These are phyloP conservation scores for Beauveria bassiana DNA, from an alignment of 2,329 filamentous ascomycete species.

Conservation along the genomic window DNA sequence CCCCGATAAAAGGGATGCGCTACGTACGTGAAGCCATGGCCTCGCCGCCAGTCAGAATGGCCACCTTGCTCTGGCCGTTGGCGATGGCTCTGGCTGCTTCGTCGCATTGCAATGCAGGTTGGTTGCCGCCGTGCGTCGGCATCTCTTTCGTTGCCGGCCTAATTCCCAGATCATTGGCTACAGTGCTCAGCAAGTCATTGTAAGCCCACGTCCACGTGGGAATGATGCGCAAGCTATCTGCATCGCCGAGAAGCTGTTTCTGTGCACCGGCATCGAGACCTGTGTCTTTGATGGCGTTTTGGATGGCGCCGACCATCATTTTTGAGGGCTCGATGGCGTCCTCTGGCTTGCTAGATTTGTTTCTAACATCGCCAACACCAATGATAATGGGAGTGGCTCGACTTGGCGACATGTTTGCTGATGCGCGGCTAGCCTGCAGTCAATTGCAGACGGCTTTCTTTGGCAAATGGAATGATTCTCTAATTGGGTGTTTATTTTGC, in stretches of 20 bases:
- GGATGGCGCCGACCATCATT: conserved; percentile 50
- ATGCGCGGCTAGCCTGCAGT: background rate
- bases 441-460: background rate
- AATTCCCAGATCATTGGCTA: conserved; percentile 42
- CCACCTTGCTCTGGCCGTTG: conserved; percentile 44
- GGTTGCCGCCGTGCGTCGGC: conserved; percentile 55
- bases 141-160: conserved; percentile 39
- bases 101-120: conserved; percentile 55
- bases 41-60: conserved; percentile 56
- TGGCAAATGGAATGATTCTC: background rate
- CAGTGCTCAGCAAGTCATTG: conserved; percentile 45
- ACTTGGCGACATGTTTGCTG: background rate
- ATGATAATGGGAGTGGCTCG: conserved; percentile 44
- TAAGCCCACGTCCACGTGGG: conserved; percentile 62
- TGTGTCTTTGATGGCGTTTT: conserved; percentile 43
- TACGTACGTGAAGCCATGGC: conserved; percentile 48
- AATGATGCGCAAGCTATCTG: conserved; percentile 54
- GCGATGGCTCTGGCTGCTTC: conserved; percentile 52
- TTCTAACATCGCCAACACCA: conserved; percentile 55
- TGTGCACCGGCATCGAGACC: conserved; percentile 15
- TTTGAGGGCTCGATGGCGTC: conserved; percentile 52
- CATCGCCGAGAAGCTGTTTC: conserved; percentile 30
- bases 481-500: background rate
- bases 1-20: background rate
- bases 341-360: conserved; percentile 36